These are phyloP conservation scores for Suhomyces choctaworum DNA, from an alignment of 1,139 yeast species.

Conservation along the genomic window DNA sequence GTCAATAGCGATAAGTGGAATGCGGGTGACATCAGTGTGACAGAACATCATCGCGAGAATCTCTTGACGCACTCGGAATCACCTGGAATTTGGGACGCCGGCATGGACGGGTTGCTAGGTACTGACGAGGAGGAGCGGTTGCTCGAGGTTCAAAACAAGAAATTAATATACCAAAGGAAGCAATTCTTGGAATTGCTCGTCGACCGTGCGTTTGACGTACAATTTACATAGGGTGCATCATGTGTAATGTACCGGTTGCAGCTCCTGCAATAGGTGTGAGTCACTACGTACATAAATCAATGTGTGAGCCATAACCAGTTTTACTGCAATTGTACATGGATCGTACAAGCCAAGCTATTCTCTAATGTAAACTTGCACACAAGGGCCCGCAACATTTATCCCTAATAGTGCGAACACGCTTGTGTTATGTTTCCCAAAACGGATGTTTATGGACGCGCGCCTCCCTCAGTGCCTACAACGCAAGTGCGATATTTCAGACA, in stretches of 20 bases:
- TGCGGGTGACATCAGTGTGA: conserved; percentile 1
- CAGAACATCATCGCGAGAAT: conserved; percentile 4
- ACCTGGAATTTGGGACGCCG: conserved; percentile 26
- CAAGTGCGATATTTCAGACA: conserved; percentile 6
- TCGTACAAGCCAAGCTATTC: no score
- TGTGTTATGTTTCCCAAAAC: conserved; percentile 3
- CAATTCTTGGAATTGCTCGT: conserved; percentile 20
- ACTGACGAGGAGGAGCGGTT: conserved; percentile 19
- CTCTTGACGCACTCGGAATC: conserved; percentile 5
- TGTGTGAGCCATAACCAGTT: no score
- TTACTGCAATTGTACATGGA: no score
- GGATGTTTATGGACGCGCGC: conserved; percentile 8
- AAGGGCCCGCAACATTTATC: no score
- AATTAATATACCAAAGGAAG: conserved; percentile 23
- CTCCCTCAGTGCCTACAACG: not conserved
- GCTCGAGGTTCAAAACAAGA: conserved; percentile 22
- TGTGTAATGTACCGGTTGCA: no score
- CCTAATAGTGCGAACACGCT: no score
- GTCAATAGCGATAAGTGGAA: conserved; percentile 8
- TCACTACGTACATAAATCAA: no score
- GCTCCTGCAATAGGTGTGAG: no score
- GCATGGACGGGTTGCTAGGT: conserved; percentile 24
- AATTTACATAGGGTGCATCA: not conserved
- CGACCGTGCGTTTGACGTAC: conserved; percentile 2
- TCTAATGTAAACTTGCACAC: no score